phyloP scores from a whole-genome alignment of 2,329 filamentous ascomycete genomes.

The Microsporum audouinii region DNA sequence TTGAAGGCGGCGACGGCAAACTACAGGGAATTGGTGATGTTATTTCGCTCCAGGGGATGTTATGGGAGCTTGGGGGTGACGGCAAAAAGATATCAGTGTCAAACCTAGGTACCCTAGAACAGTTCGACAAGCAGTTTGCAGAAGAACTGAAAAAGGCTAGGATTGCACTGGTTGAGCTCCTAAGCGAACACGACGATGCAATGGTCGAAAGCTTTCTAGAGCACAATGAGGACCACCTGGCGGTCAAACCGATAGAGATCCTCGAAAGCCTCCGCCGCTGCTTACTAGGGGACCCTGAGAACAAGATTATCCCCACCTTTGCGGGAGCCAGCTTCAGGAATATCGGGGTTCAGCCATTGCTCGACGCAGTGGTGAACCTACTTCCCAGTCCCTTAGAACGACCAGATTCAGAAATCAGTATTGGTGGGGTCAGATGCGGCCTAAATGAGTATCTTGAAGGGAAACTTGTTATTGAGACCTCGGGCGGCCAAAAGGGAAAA shows the following conservation, averaged over 20 bases:
- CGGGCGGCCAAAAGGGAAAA: conserved; percentile 33
- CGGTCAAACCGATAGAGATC: conserved; percentile 55
- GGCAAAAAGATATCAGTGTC: conserved; percentile 51
- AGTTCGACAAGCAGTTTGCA: conserved; percentile 40
- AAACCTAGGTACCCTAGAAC: conserved; percentile 43
- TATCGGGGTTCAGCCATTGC: conserved; percentile 80
- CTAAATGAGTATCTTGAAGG: conserved; percentile 41
- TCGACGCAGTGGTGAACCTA: conserved; percentile 80
- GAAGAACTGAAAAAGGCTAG: conserved; percentile 65
- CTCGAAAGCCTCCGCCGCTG: conserved; percentile 62
- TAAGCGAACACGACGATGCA: conserved; percentile 79
- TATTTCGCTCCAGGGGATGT: conserved; percentile 60
- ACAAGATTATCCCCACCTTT: conserved; percentile 72
- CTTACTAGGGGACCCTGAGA: conserved; percentile 52
- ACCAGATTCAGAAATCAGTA: conserved; percentile 64
- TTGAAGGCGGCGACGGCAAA: conserved; percentile 58
- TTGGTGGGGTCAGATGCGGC: conserved; percentile 48
- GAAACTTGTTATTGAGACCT: conserved; percentile 31
- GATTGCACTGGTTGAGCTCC: conserved; percentile 63
- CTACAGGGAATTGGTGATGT: conserved; percentile 80
- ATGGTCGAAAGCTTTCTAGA: conserved; percentile 79
- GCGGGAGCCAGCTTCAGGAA: conserved; percentile 88
- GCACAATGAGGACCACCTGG: conserved; percentile 58
- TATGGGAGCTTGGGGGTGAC: conserved; percentile 58
- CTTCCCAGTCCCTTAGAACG: conserved; percentile 72